A percentile compares a stretch with the other conserved stretches of the same genome.
phyloP scores from a whole-genome alignment of 148 eudicot genomes.

The Vaccinium darrowii region DNA sequence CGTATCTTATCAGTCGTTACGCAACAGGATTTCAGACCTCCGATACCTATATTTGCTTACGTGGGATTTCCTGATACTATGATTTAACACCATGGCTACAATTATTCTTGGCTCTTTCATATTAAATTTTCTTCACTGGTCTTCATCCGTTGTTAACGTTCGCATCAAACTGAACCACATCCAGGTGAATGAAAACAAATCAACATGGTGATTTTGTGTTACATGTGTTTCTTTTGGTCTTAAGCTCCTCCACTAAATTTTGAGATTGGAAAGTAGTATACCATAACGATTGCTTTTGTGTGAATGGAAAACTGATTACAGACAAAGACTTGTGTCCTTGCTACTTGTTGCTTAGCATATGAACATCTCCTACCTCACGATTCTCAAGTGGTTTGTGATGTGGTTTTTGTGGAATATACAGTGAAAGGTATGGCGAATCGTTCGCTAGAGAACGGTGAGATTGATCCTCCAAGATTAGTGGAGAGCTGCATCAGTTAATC shows the following conservation, averaged over 20 bases:
- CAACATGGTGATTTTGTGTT: background rate
- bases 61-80: too few species aligned
- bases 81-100: background rate
- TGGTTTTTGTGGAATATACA: background rate
- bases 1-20: too few species aligned
- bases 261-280: background rate
- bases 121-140: background rate
- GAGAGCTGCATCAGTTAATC: too few species aligned
- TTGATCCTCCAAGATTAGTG: too few species aligned
- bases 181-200: background rate
- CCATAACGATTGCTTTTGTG: constrained; percentile 3
- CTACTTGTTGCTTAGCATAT: constrained; percentile 1
- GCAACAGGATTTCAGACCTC: too few species aligned
- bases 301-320: constrained; percentile 5
- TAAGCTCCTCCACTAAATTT: background rate
- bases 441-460: too few species aligned
- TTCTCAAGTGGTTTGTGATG: too few species aligned
- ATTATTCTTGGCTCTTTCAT: background rate
- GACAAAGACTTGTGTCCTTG: constrained; percentile 7
- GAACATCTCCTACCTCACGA: background rate
- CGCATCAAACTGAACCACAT: background rate
- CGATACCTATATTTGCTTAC: too few species aligned
- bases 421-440: too few species aligned
- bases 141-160: background rate
- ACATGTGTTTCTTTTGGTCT: background rate